Conservation (phyloP, 306 rosid species). For the Lathyrus sativus region DNA sequence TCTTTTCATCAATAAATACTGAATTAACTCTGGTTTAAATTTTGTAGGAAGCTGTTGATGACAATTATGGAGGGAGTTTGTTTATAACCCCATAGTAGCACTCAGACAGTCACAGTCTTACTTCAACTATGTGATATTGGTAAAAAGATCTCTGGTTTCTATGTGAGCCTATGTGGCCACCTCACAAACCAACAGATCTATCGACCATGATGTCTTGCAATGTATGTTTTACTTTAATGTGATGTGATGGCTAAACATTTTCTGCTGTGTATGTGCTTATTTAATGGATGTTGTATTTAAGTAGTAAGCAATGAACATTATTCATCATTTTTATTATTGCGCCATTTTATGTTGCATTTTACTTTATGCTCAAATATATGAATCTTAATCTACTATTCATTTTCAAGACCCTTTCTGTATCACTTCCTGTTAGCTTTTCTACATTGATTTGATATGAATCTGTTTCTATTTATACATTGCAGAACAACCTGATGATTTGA, state of each 20-base stretch:
- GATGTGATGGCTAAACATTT: slow-evolving; percentile 14
- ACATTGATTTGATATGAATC: slow-evolving; percentile 22
- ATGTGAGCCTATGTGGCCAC: slow-evolving; percentile 27
- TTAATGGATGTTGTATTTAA: slow-evolving; percentile 33
- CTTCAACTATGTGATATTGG: slow-evolving; percentile 28
- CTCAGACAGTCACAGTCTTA: slow-evolving; percentile 20
- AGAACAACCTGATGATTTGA: not conserved
- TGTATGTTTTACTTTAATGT: slow-evolving; percentile 34
- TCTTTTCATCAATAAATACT: slow-evolving; percentile 14
- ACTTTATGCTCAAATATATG: slow-evolving; percentile 24
- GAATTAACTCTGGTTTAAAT: slow-evolving; percentile 15
- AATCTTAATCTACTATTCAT: slow-evolving; percentile 23
- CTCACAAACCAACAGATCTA: slow-evolving; percentile 10
- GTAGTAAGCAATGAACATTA: slow-evolving; percentile 10
- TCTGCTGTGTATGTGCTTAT: slow-evolving; percentile 28
- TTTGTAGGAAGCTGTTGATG: slow-evolving; percentile 69
- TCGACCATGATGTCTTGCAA: slow-evolving; percentile 31
- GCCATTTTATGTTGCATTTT: slow-evolving; percentile 32
- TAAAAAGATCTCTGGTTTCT: slow-evolving; percentile 15
- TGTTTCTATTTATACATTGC: slow-evolving; percentile 9
- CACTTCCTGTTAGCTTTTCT: slow-evolving; percentile 8
- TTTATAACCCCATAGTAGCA: slow-evolving; percentile 43
- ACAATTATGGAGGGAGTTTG: slow-evolving; percentile 82
- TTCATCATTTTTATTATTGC: slow-evolving; percentile 10
- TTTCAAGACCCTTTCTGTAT: slow-evolving; percentile 7